A percentile compares a stretch with the other conserved stretches of the same genome.
Evolutionary conservation across 192 early-diverging fungal species (phyloP).

Genomic region (Gonapodya prolifera): DNA sequence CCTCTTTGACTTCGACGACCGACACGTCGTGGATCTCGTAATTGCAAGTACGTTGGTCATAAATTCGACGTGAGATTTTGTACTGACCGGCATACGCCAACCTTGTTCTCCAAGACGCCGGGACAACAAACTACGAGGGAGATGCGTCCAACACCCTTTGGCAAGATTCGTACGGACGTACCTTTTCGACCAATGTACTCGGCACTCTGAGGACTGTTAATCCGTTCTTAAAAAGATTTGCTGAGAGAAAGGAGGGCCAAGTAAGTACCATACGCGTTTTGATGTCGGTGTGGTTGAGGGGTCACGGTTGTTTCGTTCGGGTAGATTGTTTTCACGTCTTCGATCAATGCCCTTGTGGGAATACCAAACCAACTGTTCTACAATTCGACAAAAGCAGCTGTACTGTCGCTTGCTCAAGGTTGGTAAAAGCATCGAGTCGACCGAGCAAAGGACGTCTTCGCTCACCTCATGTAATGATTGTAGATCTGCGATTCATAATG

Average conservation of each 20-base stretch:
- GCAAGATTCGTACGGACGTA: not conserved
- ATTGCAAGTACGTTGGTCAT: not conserved
- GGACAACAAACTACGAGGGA: not conserved
- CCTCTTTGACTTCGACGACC: not conserved
- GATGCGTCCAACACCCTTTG: not conserved
- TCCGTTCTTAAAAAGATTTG: not conserved
- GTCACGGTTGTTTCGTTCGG: no score
- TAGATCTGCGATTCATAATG: not conserved
- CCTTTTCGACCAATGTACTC: not conserved
- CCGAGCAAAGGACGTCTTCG: not conserved
- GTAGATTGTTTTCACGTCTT: not conserved
- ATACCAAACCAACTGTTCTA: not conserved
- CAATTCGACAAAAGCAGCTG: not conserved
- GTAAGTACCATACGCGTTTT: not conserved
- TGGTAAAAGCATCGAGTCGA: not conserved
- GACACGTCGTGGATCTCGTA: not conserved
- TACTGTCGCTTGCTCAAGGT: not conserved
- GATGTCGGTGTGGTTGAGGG: no score
- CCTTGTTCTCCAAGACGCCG: not conserved
- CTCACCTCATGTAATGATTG: not conserved
- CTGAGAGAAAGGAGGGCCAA: not conserved
- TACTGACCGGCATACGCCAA: no score
- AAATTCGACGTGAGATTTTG: not conserved
- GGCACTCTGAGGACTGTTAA: not conserved
- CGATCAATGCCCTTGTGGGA: not conserved